Percentiles rank a stretch among this genome's conserved stretches.
These are phyloP conservation scores for Schizopora paradoxa DNA, from an alignment of 1,284 basidiomycete genomes.

Conservation along the genomic window DNA sequence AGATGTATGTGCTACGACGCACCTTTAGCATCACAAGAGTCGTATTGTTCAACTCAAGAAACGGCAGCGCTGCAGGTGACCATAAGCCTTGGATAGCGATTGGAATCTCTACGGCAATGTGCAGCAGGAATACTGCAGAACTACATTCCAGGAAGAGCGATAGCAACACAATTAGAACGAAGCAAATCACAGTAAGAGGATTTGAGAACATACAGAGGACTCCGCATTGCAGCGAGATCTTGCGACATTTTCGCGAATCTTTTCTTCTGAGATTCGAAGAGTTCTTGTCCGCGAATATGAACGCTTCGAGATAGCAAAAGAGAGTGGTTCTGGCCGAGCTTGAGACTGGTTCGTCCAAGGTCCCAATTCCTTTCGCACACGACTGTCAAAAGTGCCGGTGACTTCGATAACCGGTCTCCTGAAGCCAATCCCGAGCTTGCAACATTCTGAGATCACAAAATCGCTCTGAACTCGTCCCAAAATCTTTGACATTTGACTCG, in stretches of 20 bases:
- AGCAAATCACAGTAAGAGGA: background rate
- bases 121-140: slow-evolving; percentile 65
- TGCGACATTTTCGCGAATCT: background rate
- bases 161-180: background rate
- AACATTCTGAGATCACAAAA: no score
- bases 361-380: no score
- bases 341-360: no score
- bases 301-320: no score
- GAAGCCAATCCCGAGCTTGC: no score
- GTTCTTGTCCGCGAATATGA: no score
- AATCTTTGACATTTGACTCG: no score
- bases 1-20: slow-evolving; percentile 13
- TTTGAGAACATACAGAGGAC: slow-evolving; percentile 17
- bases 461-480: no score
- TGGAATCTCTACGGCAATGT: slow-evolving; percentile 72
- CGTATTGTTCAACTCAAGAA: slow-evolving; percentile 77
- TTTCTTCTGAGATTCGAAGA: background rate
- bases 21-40: slow-evolving; percentile 72
- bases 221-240: slow-evolving; percentile 6
- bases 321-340: no score
- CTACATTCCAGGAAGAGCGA: slow-evolving; percentile 31
- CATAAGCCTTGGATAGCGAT: slow-evolving; percentile 69
- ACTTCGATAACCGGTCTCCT: no score
- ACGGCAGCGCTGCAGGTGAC: slow-evolving; percentile 57
- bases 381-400: no score